These are phyloP conservation scores for Lagenidium sp. DNA, from an alignment of 352 stramenopile species.

Conservation along the genomic window DNA sequence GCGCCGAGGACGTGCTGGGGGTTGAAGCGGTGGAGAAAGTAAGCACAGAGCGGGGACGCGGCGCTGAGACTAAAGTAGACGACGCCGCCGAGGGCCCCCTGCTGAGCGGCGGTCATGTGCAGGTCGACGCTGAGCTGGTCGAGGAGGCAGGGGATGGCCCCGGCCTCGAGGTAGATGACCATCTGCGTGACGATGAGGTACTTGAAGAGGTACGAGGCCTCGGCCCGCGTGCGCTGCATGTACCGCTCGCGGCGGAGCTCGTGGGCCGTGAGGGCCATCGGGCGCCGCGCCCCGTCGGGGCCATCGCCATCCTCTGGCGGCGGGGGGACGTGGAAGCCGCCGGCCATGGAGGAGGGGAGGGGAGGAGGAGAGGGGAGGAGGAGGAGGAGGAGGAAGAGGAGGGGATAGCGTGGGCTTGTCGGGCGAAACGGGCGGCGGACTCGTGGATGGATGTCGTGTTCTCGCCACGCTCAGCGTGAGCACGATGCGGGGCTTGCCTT, in stretches of 20 bases:
- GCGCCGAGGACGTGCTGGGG: constrained; percentile 53
- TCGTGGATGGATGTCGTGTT: too few species aligned
- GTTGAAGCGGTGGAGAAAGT: constrained; percentile 61
- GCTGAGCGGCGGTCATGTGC: constrained; percentile 54
- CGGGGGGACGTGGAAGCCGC: constrained; percentile 8
- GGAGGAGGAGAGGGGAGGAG: too few species aligned
- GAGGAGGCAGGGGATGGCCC: constrained; percentile 71
- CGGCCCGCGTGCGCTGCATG: constrained; percentile 57
- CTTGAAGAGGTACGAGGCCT: constrained; percentile 81
- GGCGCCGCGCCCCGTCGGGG: too few species aligned
- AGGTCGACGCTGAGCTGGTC: constrained; percentile 73
- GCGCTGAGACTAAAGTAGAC: constrained; percentile 72
- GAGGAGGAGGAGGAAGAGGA: too few species aligned
- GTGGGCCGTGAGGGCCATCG: neutral
- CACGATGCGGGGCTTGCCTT: too few species aligned
- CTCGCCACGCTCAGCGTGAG: too few species aligned
- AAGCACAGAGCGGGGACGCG: constrained; percentile 68
- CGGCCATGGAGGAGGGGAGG: too few species aligned
- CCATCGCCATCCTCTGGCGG: neutral
- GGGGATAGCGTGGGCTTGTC: too few species aligned
- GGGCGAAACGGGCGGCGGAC: too few species aligned
- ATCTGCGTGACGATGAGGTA: constrained; percentile 82
- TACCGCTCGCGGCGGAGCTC: constrained; percentile 57
- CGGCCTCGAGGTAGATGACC: constrained; percentile 73
- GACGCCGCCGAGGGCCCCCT: constrained; percentile 66